Conservation (phyloP, 2,329 filamentous ascomycete genomes). For the Penicillium polonicum region DNA sequence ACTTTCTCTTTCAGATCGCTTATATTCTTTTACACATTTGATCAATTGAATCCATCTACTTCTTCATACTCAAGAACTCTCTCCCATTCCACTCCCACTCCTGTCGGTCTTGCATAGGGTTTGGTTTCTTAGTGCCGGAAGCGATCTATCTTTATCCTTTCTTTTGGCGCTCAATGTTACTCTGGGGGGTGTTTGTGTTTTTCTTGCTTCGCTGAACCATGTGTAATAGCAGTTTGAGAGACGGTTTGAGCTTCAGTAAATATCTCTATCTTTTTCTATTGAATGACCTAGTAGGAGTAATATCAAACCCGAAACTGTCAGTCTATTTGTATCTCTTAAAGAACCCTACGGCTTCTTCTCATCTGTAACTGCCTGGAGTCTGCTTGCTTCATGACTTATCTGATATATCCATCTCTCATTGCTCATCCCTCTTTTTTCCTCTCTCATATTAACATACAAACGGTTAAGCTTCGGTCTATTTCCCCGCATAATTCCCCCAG, state of each 20-base stretch:
- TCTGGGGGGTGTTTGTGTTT: conserved; percentile 7
- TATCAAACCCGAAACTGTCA: too few relatives aligned
- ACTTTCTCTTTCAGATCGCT: conserved; percentile 14
- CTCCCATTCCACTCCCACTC: neutral
- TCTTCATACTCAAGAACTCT: conserved; percentile 4
- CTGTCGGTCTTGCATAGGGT: conserved; percentile 20
- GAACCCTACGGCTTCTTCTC: too few relatives aligned
- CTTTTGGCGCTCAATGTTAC: conserved; percentile 6
- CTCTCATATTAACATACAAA: too few relatives aligned
- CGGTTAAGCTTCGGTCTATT: too few relatives aligned
- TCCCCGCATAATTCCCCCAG: too few relatives aligned
- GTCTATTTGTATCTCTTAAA: too few relatives aligned
- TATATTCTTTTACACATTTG: conserved; percentile 16
- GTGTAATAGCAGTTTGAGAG: conserved; percentile 9
- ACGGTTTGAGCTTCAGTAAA: neutral
- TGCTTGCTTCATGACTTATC: too few relatives aligned
- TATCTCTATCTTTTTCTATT: neutral
- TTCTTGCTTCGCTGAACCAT: neutral
- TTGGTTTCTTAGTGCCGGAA: conserved; percentile 12
- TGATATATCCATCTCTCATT: too few relatives aligned
- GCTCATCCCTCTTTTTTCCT: too few relatives aligned
- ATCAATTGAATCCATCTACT: conserved; percentile 7
- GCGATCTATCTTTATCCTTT: conserved; percentile 14
- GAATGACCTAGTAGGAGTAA: neutral
- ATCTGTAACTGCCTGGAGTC: too few relatives aligned